A percentile compares a stretch with the other conserved stretches of the same genome.
Conservation (phyloP, 2,329 filamentous ascomycete species). For the Paracoccidioides lutzii region DNA sequence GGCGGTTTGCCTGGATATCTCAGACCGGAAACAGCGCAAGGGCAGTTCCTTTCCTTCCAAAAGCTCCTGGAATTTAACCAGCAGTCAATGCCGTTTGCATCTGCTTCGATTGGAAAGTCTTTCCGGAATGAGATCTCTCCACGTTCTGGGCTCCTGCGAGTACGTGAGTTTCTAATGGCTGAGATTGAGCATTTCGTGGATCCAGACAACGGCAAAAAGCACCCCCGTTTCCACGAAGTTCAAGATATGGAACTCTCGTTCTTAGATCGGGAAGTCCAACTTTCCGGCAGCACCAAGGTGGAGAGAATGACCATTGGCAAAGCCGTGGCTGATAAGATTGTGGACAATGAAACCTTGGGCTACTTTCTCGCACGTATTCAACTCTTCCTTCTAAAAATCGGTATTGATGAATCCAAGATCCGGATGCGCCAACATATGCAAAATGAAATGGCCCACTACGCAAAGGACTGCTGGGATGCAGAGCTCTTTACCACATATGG, state of each 20-base stretch:
- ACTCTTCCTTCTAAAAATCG: constrained; percentile 77
- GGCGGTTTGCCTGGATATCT: constrained; percentile 76
- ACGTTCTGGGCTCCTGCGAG: constrained; percentile 75
- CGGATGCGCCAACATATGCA: constrained; percentile 96
- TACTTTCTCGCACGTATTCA: constrained; percentile 95
- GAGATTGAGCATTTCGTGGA: constrained; percentile 99
- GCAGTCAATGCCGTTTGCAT: constrained; percentile 89
- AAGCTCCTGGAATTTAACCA: constrained; percentile 97
- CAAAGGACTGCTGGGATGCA: constrained; percentile 94
- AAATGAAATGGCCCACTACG: constrained; percentile 86
- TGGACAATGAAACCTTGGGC: constrained; percentile 95
- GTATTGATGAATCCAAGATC: constrained; percentile 74
- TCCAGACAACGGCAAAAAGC: constrained; percentile 87
- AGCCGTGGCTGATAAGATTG: constrained; percentile 66
- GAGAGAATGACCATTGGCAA: constrained; percentile 67
- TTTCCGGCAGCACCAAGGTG: constrained; percentile 68
- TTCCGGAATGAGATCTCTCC: constrained; percentile 98
- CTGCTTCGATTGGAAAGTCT: constrained; percentile 91
- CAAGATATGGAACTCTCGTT: constrained; percentile 72
- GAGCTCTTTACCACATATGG: constrained; percentile 84
- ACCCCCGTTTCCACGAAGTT: constrained; percentile 74
- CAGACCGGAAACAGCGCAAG: constrained; percentile 90
- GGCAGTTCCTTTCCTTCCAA: constrained; percentile 93
- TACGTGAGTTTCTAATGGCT: constrained; percentile 96
- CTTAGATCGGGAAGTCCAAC: constrained; percentile 72